Conservation (phyloP, 2,329 filamentous ascomycete species). For the Elsinoe ampelina region DNA sequence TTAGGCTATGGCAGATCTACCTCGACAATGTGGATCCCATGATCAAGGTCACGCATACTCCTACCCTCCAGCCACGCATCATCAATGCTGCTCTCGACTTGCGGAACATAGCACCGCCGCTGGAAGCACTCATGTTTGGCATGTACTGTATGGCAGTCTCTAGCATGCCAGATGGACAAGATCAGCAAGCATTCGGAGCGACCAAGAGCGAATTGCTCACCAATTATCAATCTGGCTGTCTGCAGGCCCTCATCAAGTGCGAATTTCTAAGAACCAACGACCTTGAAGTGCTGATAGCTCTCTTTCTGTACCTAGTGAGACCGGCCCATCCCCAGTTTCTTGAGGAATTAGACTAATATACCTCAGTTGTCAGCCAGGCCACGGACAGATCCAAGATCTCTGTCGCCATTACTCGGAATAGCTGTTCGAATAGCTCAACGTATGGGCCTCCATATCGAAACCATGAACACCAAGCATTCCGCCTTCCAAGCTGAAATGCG, state of each 20-base stretch:
- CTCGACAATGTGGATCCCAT: constrained; percentile 66
- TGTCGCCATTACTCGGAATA: constrained; percentile 55
- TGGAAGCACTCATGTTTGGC: constrained; percentile 54
- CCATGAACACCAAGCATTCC: constrained; percentile 35
- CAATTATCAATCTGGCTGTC: constrained; percentile 37
- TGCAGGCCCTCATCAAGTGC: constrained; percentile 39
- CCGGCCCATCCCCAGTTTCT: constrained; percentile 1
- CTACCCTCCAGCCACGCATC: constrained; percentile 56
- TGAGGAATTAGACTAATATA: constrained; percentile 22
- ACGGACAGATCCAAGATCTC: constrained; percentile 50
- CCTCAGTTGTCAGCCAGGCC: constrained; percentile 47
- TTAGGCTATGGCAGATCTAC: constrained; percentile 65
- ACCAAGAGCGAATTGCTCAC: constrained; percentile 32
- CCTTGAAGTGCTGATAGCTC: constrained; percentile 41
- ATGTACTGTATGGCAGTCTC: constrained; percentile 56
- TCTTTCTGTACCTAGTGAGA: constrained; percentile 46
- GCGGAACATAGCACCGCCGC: constrained; percentile 45
- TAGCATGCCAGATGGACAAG: constrained; percentile 49
- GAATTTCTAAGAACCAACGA: constrained; percentile 34
- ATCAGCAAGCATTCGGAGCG: constrained; percentile 31
- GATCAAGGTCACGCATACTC: constrained; percentile 63
- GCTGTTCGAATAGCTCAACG: constrained; percentile 59
- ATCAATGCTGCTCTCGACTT: constrained; percentile 53
- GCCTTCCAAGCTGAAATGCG: constrained; percentile 58
- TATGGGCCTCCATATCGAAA: constrained; percentile 59